Evolutionary conservation across 73 alveolate genomes (phyloP).

Genomic region (Tetrahymena thermophila): DNA sequence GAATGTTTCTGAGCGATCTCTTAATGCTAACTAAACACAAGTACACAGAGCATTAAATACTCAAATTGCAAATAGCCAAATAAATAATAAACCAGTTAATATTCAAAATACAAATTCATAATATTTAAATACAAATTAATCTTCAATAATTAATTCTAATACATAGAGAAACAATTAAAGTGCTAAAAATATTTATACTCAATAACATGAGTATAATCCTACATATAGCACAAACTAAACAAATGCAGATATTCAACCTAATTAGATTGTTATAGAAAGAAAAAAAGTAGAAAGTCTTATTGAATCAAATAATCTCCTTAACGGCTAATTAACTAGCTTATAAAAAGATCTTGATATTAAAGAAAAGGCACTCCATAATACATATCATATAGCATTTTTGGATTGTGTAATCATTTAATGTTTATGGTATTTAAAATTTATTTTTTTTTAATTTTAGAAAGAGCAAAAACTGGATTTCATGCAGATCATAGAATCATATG

Average conservation of each 20-base stretch:
- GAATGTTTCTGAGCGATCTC: background rate
- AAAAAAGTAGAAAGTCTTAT: background rate
- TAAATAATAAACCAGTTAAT: background rate
- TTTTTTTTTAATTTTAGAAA: background rate
- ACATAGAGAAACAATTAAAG: background rate
- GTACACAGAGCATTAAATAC: background rate
- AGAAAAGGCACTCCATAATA: background rate
- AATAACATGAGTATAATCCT: background rate
- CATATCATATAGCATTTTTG: background rate
- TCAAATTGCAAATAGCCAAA: background rate
- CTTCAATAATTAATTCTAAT: too few species aligned
- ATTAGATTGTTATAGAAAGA: background rate
- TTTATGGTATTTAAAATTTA: background rate
- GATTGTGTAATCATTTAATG: background rate
- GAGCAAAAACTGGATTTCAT: background rate
- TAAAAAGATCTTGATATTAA: background rate
- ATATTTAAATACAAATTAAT: too few species aligned
- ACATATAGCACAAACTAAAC: background rate
- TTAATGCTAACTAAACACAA: background rate
- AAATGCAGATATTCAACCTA: background rate
- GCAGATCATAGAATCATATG: background rate
- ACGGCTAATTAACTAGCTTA: background rate
- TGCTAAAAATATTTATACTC: background rate
- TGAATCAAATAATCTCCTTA: background rate
- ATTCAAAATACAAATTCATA: too few species aligned